Evolutionary conservation across 2,329 filamentous ascomycete genomes (phyloP).

Genomic region (Sporothrix brunneoviolacea): DNA sequence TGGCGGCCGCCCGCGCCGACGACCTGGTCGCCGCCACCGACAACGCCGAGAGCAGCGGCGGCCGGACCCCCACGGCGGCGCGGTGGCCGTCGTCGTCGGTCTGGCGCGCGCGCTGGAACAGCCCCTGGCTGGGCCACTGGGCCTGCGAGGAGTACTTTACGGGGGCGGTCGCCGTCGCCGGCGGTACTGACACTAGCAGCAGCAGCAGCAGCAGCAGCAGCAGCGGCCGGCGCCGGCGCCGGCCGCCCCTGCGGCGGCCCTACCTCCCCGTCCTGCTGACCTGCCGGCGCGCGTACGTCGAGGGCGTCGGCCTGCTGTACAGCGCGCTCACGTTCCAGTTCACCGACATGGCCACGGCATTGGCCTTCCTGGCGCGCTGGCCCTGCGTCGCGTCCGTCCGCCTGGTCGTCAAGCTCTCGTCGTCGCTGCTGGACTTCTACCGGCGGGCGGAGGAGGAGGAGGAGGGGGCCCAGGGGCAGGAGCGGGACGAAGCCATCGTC

Average conservation of each 20-base stretch:
- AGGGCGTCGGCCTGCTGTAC: conserved; percentile 22
- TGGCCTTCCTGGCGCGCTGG: conserved; percentile 21
- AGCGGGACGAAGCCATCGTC: too few species aligned
- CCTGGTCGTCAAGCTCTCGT: conserved; percentile 21
- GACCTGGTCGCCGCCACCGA: background rate
- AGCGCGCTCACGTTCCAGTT: conserved; percentile 24
- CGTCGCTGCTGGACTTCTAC: conserved; percentile 25
- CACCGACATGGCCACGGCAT: conserved; percentile 21
- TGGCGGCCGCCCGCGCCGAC: background rate
- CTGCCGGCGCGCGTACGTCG: conserved; percentile 20
- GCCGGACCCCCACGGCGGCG: background rate
- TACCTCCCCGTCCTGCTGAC: conserved; percentile 18
- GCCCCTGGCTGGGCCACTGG: conserved; percentile 11
- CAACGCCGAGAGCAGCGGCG: background rate
- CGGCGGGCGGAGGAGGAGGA: conserved; percentile 8
- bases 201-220: background rate
- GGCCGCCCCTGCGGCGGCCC: conserved; percentile 6
- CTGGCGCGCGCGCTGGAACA: conserved; percentile 3
- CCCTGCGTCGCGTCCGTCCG: conserved; percentile 21
- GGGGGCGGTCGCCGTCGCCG: background rate
- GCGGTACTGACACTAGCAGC: background rate
- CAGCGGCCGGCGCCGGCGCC: background rate
- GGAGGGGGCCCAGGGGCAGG: too few species aligned
- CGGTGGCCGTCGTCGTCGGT: background rate
- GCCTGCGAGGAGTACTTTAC: conserved; percentile 4